Base-by-base conservation (phyloP, 208 protist genomes). In the Novymonas esmeraldas region DNA sequence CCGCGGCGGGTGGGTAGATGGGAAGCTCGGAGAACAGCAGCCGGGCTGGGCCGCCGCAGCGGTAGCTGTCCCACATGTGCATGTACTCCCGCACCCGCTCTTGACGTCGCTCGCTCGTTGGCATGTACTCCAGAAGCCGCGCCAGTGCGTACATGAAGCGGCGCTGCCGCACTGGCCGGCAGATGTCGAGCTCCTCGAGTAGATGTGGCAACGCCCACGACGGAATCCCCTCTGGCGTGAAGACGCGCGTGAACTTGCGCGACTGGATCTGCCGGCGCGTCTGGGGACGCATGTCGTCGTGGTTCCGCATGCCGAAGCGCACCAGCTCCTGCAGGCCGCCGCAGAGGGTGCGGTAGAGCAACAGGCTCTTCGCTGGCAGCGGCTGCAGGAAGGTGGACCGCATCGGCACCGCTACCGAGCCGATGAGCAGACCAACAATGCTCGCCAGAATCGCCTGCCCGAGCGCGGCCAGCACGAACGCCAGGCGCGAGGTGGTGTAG, bases 241-340 rank as follows among this genome's bases (percentile, higher is more conserved):
- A 91, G 9, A 94, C 64, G 18, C 80, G 79, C 6, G 60, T 59
- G 63, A 94, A 89, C 65, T 94, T 91, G 24, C 78, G 79, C 2
- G 52, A 36, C 59, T 94, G 84, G 29, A 89, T 73, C 20, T 64
- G 49, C 16, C 79, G 63, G 3, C 87, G 81, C 44, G 76, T 78
- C n/a, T 87, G 80, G 6, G 87, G 87, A 3, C 78, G 81, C 80
- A 94, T 86, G 60, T 91, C 87, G 49, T 90, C 82, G 62, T 91
- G 87, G 20, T 77, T 61, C 2, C 42, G 70, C 36, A 74, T 72
- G 26, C 87, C 87, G 16, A 73, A 67, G 49, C 77, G 39, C 34
- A 94, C 49, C 51, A 90, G 81, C 3, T 33, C 54, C n/a, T 56
- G 61, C 28, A 82, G 56, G 3, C 84, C 87, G 11, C 84, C 84